Base-by-base conservation (phyloP, 176 grass and related monocot species). In the Secale cereale region DNA sequence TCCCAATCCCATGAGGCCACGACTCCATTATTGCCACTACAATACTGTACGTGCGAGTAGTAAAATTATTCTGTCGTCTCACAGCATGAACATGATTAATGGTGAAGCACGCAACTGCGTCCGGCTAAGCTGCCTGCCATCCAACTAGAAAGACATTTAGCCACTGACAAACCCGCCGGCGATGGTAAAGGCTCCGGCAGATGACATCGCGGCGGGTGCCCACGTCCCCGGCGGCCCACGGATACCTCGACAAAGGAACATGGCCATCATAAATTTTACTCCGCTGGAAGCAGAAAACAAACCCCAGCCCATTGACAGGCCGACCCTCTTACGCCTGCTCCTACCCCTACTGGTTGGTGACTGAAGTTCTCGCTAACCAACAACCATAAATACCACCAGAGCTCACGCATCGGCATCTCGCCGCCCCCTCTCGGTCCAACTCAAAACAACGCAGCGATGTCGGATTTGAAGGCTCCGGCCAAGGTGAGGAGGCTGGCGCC, bases 401-500 rank as follows among this genome's bases (percentile, higher is more conserved):
- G 71, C 71, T 43, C 40, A 28, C 70, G 70, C 25, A 28, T 19
- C 70, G 0, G 40, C 39, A 74, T 74, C 71, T 29, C 71, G 17
- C 17, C 71, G 40, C 28, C 71, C 10, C 4, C 71, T 19, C 7
- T n/a, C 40, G 8, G 7, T 29, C 70, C 35, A 71, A 13, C 63
- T 31, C 20, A 8, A 70, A 9, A 17, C 15, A 16, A 3, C 65
- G 65, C 32, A 37, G 70, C 26, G 26, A 75, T 75, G 71, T 26
- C 41, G 43, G 15, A 20, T 27, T 9, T 10, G 23, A 40, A 74
- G 13, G 14, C 43, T 30, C 43, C 71, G 15, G 26, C 41, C 43
- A 75, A 75, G 43, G 26, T 16, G 41, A 75, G 13, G 26, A 81
- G n/a, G 77, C 45, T 29, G 13, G 78, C 90, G 37, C 90, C 90